Evolutionary conservation across 1,284 basidiomycete species (phyloP), one percentile per base, ranked within the genome.

Genomic region (Ustilago vetiveriae): DNA sequence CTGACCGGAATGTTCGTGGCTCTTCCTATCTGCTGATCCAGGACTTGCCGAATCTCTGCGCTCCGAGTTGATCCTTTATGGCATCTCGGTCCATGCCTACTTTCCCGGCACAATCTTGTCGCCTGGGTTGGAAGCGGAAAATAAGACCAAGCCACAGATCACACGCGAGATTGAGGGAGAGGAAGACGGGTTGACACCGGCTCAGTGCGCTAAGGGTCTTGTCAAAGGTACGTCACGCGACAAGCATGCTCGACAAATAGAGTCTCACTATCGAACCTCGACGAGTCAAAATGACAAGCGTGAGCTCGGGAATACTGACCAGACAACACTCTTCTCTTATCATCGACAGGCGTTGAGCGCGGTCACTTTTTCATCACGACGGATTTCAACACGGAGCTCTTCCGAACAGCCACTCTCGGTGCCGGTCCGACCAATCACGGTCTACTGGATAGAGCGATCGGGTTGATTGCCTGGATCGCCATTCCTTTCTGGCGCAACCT

Each of bases 11-110:
- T n/a, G n/a, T n/a, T n/a, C n/a, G n/a, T n/a, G n/a, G n/a, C n/a
- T 21, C 6, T 14, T 16, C 14, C n/a, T 41, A 17, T 38, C 11
- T 3, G 33, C 33, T 16, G 13, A 8, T 37, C 2, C 33, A 92
- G 92, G 90, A 29, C 87, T 97, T 1, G 92, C 92, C 10, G 94
- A 98, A 73, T 86, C 89, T 0, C 85, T 98, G 17, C 89, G 91
- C 14, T 90, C 88, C 40, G 94, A 98, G 79, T 84, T 94, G 48
- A 83, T 89, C 57, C 84, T 96, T 1, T 92, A 93, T 79, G 87
- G 86, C 49, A 91, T 94, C 78, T 84, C 85, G 39, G 88, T 94
- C 1, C 93, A 95, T 74, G 88, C 93, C 49, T 94, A 89, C 84
- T 90, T 93, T 83, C 93, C 94, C 0, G 88, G 87, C 0, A 94